phyloP scores from a whole-genome alignment of 352 stramenopile species.

The Aphanomyces cochlioides region DNA sequence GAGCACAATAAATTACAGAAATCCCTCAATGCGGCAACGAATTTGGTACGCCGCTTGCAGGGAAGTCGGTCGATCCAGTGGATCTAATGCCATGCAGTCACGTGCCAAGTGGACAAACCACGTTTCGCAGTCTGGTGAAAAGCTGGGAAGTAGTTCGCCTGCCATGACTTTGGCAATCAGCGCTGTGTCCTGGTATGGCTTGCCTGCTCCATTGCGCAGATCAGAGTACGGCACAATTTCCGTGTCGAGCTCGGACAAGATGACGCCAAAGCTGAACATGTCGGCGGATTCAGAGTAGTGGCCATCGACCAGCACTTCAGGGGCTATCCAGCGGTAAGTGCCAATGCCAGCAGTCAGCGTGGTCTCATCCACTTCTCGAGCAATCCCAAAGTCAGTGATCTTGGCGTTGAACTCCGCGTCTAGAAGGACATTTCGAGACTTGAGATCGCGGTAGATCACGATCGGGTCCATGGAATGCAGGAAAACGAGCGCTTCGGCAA shows the following conservation, averaged over 20 bases:
- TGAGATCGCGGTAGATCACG: conserved; percentile 20
- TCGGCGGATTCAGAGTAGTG: conserved; percentile 27
- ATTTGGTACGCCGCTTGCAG: conserved; percentile 21
- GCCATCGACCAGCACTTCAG: conserved; percentile 20
- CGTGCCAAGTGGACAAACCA: conserved; percentile 5
- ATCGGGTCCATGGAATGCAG: conserved; percentile 21
- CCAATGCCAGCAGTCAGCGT: conserved; percentile 26
- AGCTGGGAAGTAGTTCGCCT: neutral
- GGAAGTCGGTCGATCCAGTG: conserved; percentile 8
- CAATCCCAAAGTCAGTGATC: conserved; percentile 25
- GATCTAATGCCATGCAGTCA: conserved; percentile 3
- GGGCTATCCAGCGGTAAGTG: conserved; percentile 24
- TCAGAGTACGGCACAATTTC: conserved; percentile 27
- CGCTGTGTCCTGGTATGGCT: conserved; percentile 18
- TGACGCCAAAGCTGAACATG: conserved; percentile 19
- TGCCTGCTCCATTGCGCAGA: conserved; percentile 1
- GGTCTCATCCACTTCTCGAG: conserved; percentile 14
- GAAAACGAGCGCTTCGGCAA: conserved; percentile 21
- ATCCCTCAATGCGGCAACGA: neutral
- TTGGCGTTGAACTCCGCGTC: conserved; percentile 15
- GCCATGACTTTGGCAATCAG: conserved; percentile 22
- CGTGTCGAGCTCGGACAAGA: conserved; percentile 20
- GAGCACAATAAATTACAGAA: neutral
- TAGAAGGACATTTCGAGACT: conserved; percentile 25
- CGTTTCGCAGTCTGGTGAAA: neutral